Evolutionary conservation across 225 moss, liverwort and hornwort genomes (phyloP).

Genomic region (Lunularia cruciata): DNA sequence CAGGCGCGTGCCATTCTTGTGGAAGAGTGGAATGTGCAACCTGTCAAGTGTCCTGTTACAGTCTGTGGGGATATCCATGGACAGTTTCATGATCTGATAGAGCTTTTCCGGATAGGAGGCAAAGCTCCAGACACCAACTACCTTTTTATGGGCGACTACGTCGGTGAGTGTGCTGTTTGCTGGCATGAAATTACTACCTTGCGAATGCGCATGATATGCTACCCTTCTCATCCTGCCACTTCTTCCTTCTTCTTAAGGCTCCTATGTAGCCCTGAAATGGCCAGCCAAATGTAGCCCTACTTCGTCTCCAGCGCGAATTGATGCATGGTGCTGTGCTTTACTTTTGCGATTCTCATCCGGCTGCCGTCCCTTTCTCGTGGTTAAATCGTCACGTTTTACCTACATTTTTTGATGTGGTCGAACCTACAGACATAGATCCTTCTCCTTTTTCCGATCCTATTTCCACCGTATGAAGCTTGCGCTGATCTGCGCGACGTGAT

Average conservation of each 20-base stretch:
- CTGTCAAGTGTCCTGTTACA: constrained; percentile 57
- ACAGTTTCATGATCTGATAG: constrained; percentile 60
- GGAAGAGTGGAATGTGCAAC: constrained; percentile 63
- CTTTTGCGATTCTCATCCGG: neutral
- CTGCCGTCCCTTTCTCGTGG: no score
- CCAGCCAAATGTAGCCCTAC: no score
- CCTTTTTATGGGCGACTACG: constrained; percentile 56
- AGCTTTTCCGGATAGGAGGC: constrained; percentile 58
- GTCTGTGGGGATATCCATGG: constrained; percentile 59
- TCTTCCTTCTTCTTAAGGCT: neutral
- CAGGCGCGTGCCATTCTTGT: constrained; percentile 58
- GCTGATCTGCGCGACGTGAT: no score
- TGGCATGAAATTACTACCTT: neutral
- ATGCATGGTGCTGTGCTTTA: neutral
- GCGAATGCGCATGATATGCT: neutral
- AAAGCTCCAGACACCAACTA: constrained; percentile 60
- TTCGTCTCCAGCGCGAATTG: neutral
- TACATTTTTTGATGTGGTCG: neutral
- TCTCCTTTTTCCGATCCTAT: neutral
- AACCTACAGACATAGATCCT: neutral
- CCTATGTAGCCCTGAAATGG: no score
- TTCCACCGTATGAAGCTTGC: no score
- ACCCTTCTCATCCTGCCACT: neutral
- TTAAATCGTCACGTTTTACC: neutral
- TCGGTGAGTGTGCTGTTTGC: constrained; percentile 32